Percentiles rank a stretch among this genome's conserved stretches.
phyloP scores from a whole-genome alignment of 257 asterid genomes.

The Solanum gandarillasii region DNA sequence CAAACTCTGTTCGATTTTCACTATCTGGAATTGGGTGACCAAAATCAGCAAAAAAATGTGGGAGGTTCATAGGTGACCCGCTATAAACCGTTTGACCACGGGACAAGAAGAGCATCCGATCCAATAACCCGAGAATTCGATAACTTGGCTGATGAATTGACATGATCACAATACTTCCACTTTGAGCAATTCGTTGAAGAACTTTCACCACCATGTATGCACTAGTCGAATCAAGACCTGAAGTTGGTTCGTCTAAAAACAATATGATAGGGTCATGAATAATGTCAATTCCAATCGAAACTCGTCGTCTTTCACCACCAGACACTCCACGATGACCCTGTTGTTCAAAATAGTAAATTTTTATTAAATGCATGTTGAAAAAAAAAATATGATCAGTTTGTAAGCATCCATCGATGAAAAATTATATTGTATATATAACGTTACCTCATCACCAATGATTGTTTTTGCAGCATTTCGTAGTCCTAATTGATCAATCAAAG shows the following conservation, averaged over 20 bases:
- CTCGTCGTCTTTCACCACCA: constrained; percentile 63
- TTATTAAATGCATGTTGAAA: neutral
- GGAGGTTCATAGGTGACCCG: constrained; percentile 51
- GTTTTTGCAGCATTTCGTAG: constrained; percentile 22
- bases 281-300: constrained; percentile 73
- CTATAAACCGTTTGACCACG: constrained; percentile 71
- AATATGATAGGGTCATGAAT: constrained; percentile 72
- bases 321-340: constrained; percentile 57
- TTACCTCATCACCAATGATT: constrained; percentile 21
- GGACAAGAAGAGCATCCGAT: constrained; percentile 54
- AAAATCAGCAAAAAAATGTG: constrained; percentile 49
- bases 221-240: constrained; percentile 74
- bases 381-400: neutral
- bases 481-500: constrained; percentile 21
- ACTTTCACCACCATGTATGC: constrained; percentile 87
- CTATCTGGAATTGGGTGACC: constrained; percentile 67
- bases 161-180: constrained; percentile 76
- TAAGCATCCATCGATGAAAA: neutral
- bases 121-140: constrained; percentile 51
- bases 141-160: constrained; percentile 83
- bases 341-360: neutral
- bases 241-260: constrained; percentile 77
- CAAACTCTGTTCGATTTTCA: constrained; percentile 63
- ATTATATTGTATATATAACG: neutral
- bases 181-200: constrained; percentile 63